Base-by-base conservation (phyloP, 768 basidiomycete species). In the Pilatotrama ljubarskyi region DNA sequence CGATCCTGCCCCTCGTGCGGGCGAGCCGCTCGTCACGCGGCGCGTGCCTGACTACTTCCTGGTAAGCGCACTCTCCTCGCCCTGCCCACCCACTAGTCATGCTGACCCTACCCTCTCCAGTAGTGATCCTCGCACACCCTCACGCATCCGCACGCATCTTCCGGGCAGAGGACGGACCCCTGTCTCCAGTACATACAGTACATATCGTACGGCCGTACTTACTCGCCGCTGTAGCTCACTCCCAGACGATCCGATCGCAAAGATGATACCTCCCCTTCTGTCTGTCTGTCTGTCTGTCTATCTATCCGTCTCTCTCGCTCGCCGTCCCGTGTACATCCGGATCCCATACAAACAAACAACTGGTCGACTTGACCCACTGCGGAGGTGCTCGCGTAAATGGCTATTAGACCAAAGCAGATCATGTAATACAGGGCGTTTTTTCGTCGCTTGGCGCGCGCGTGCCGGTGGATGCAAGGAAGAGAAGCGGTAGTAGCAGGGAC, bases 1-100 rank as follows among this genome's bases (percentile, higher is more conserved):
- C 76, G 97, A 99, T 78, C 97, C 97, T 71, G 97, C 97, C 67
- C 97, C 97, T 69, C 84, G 97, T 74, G 95, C 96, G 71, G 97
- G 97, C 68, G 97, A 99, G 75, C 97, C 97, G 49, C 87, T 98
- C 61, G 97, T 99, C 64, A 95, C 95, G 72, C 84, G 92, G 76
- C 90, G 92, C 75, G 92, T 93, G 76, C 92, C 92, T 71, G 92
- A 94, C 77, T 94, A 94, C 77, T 94, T 94, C 85, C 83, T 94
- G 72, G 91, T 93, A 70, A 70, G 87, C 79, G 29, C 29, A 10
- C 14, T 11, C 9, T 26, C 14, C 14, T 32, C 24, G 10, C 20
- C 18, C 8, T 8, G 4, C 41, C 2, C 40, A 5, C 5, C 15
- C 22, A 24, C 7, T 10, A 7, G 15, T 18, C 6, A 9, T 11